Base-by-base conservation (phyloP, 768 basidiomycete species). In the Termitomyces sp. region DNA sequence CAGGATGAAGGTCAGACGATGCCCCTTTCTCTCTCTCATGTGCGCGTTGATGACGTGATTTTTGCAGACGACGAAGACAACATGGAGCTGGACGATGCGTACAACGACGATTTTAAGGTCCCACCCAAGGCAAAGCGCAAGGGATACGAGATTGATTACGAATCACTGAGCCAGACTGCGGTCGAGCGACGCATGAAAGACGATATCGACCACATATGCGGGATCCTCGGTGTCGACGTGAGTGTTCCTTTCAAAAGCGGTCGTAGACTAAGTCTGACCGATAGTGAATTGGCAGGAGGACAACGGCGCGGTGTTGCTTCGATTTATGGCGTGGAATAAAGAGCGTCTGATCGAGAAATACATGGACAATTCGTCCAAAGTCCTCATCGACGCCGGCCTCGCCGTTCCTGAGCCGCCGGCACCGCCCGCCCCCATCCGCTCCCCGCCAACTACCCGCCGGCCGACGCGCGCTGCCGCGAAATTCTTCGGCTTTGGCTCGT, bases 341-440 rank as follows among this genome's bases (percentile, higher is more conserved):
- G 97, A 99, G 68, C 86, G 87, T 54, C 80, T 99, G 21, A 92
- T 93, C 62, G 96, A 98, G 73, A 89, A 91, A 68, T 98, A 92
- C 72, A 97, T 97, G 93, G 96, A 98, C 63, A 90, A 93, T 57
- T 82, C 91, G 0, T 76, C 83, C 19, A 72, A 74, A 8, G 80
- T 94, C 15, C 81, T 87, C 28, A 77, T 82, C 26, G 80, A 82
- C 7, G 93, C 95, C 1, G 97, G 96, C 3, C 78, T 79, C 63
- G 59, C 76, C 70, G 49, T 74, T 65, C 55, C 81, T 50, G 69
- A 82, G 41, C 74, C 77, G n/a, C 64, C 71, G 6, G 1, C 44
- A 15, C 66, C 72, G 11, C 42, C 70, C 21, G 56, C 71, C 17
- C 65, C 73, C 21, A 60, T 70, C 51, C 66, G 72, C 34, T 68